phyloP scores from a whole-genome alignment of 495 filamentous ascomycete species.

The Pyrenula aspistea region DNA sequence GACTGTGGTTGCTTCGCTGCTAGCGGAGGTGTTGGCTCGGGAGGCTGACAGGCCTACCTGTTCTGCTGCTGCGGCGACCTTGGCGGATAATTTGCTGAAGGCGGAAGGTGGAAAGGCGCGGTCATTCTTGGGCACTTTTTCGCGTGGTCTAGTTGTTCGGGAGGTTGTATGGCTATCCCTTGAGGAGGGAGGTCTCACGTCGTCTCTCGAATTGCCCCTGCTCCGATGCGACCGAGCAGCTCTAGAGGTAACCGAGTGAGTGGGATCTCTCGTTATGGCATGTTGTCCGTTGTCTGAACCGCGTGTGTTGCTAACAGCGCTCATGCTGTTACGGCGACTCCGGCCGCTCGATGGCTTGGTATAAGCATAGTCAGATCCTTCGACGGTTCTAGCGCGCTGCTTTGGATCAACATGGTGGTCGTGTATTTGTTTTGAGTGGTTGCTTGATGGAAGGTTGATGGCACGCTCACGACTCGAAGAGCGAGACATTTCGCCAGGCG shows the following conservation, averaged over 20 bases:
- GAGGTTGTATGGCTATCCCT: neutral
- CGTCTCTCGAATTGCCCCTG: neutral
- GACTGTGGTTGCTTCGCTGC: neutral
- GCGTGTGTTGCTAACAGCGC: conserved; percentile 1
- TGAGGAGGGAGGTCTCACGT: neutral
- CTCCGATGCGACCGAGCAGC: neutral
- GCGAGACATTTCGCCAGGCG: conserved; percentile 16
- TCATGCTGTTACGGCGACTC: neutral
- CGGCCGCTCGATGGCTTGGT: neutral
- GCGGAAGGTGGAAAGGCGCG: neutral
- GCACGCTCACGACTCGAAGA: conserved; percentile 7
- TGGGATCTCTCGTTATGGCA: neutral
- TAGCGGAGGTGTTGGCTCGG: neutral
- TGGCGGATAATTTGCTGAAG: neutral
- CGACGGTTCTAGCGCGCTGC: neutral
- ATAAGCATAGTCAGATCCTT: neutral
- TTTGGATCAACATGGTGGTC: conserved; percentile 3
- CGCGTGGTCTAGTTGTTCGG: neutral
- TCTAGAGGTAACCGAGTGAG: neutral
- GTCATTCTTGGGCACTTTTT: neutral
- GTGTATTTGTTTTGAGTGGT: conserved; percentile 3
- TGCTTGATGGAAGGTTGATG: conserved; percentile 1
- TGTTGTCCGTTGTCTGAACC: neutral
- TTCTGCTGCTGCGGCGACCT: neutral
- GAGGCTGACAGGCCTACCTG: neutral